Percentiles rank a stretch among this genome's conserved stretches.
Conservation (phyloP, 73 alveolate genomes). For the Symbiodinium natans region DNA sequence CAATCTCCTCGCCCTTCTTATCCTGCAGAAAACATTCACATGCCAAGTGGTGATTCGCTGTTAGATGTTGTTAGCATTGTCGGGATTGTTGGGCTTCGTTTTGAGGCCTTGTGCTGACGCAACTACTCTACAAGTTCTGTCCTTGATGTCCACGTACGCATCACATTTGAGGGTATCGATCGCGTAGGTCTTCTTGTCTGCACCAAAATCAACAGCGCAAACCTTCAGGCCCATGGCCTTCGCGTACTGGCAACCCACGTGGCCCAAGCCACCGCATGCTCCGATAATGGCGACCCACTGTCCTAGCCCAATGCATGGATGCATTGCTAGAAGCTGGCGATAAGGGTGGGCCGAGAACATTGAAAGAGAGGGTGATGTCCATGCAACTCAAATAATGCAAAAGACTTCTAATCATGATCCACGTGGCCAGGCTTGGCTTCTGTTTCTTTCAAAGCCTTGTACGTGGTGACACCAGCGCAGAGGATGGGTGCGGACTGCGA, state of each 20-base stretch:
- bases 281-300: constrained; percentile 50
- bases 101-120: background rate
- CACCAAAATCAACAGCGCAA: constrained; percentile 34
- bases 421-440: constrained; percentile 50
- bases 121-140: background rate
- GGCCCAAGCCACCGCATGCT: constrained; percentile 47
- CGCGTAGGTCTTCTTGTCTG: constrained; percentile 26
- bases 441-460: constrained; percentile 38
- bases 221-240: constrained; percentile 39
- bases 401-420: no score
- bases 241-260: constrained; percentile 38
- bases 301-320: no score
- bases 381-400: no score
- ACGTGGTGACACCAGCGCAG: constrained; percentile 26
- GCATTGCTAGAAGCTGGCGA: no score
- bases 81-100: no score
- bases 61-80: no score
- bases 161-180: constrained; percentile 1
- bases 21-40: no score
- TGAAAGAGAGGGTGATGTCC: no score
- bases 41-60: no score
- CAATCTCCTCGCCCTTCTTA: background rate
- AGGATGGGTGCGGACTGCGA: constrained; percentile 8
- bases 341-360: no score
- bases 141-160: constrained; percentile 38